Conservation (phyloP, 352 stramenopile species). For the Peronospora tabacina region DNA sequence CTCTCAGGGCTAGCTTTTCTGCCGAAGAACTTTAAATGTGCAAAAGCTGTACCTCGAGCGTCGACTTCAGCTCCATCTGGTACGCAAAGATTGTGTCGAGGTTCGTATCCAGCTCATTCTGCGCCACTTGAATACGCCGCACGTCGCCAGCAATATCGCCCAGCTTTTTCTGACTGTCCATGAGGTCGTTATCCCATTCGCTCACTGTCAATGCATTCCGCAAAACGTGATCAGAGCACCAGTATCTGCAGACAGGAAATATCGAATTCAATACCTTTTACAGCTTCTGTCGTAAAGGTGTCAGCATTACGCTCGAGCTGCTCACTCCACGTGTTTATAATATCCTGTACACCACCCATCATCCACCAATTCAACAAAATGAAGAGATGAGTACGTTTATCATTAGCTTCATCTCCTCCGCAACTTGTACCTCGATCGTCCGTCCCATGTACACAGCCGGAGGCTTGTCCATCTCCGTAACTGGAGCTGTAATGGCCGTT, state of each 20-base stretch:
- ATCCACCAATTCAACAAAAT: background rate
- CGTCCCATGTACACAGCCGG: slow-evolving; percentile 80
- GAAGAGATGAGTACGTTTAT: background rate
- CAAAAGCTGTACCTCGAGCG: slow-evolving; percentile 51
- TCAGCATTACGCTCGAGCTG: slow-evolving; percentile 78
- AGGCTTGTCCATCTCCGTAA: slow-evolving; percentile 48
- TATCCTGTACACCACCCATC: slow-evolving; percentile 41
- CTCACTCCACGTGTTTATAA: slow-evolving; percentile 88
- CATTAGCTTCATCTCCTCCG: background rate
- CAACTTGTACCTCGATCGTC: slow-evolving; percentile 57
- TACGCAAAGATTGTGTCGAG: slow-evolving; percentile 85
- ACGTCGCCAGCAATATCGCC: slow-evolving; percentile 79
- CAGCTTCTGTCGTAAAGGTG: slow-evolving; percentile 82
- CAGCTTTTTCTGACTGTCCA: slow-evolving; percentile 82
- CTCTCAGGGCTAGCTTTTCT: background rate
- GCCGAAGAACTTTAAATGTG: background rate
- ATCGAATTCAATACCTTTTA: slow-evolving; percentile 47
- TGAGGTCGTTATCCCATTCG: slow-evolving; percentile 76
- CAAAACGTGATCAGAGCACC: slow-evolving; percentile 2
- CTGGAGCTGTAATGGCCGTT: slow-evolving; percentile 28
- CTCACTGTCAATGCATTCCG: slow-evolving; percentile 40
- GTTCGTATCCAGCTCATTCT: slow-evolving; percentile 83
- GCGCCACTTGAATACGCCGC: slow-evolving; percentile 74
- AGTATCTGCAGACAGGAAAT: background rate
- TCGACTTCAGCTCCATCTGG: slow-evolving; percentile 86